phyloP scores from a whole-genome alignment of 148 eudicot genomes.

The Vaccinium vitisidaea region DNA sequence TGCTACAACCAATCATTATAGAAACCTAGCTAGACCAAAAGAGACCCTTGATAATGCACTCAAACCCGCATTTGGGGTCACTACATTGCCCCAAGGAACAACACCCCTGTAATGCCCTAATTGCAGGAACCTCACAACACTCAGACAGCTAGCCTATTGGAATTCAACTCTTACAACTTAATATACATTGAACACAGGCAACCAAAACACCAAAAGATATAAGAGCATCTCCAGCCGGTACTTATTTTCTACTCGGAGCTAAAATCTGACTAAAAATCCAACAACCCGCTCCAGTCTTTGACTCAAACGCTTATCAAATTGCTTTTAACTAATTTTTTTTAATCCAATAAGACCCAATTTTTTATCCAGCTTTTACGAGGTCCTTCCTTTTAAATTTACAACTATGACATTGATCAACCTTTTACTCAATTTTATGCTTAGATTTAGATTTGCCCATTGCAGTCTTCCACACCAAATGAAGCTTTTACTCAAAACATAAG shows the following conservation, averaged over 20 bases:
- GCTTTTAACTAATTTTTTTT: neutral
- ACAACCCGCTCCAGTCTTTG: neutral
- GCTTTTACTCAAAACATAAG: neutral
- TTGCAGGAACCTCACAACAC: conserved; percentile 13
- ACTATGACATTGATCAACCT: neutral
- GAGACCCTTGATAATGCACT: neutral
- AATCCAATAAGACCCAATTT: neutral
- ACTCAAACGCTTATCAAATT: neutral
- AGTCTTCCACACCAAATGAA: neutral
- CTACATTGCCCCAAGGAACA: neutral
- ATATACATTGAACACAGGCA: conserved; percentile 15
- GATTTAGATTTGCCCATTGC: neutral
- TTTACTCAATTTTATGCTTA: neutral
- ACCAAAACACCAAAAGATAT: neutral
- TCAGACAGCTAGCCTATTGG: conserved; percentile 6
- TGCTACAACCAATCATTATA: neutral
- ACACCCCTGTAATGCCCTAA: neutral
- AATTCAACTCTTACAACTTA: conserved; percentile 15
- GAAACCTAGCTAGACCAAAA: neutral
- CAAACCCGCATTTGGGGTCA: neutral
- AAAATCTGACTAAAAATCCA: neutral
- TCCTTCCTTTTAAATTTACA: too few relatives aligned
- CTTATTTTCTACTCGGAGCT: neutral
- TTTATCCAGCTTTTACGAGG: too few relatives aligned
- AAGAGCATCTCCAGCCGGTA: neutral